Conservation (phyloP, 352 stramenopile species). For the Phytophthora parvispora region DNA sequence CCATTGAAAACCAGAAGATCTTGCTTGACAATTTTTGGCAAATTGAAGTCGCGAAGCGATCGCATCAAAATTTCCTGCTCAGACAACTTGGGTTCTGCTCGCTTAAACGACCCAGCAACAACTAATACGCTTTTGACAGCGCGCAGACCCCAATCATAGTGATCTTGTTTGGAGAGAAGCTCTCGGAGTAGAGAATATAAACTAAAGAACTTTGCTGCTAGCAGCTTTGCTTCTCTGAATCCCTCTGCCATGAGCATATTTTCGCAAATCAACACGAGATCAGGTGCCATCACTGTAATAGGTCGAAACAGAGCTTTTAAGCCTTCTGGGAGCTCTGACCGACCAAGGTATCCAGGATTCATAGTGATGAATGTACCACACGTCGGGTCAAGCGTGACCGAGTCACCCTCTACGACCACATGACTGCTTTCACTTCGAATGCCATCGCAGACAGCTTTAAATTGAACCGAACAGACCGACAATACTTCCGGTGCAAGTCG, state of each 20-base stretch:
- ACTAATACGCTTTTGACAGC: slow-evolving; percentile 97
- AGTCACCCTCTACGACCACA: slow-evolving; percentile 94
- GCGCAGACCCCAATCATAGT: slow-evolving; percentile 97
- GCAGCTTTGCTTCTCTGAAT: slow-evolving; percentile 93
- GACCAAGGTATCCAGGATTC: slow-evolving; percentile 96
- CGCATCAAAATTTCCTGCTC: slow-evolving; percentile 96
- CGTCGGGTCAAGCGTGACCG: slow-evolving; percentile 87
- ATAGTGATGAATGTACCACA: slow-evolving; percentile 98
- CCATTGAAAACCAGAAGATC: slow-evolving; percentile 96
- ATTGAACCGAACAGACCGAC: slow-evolving; percentile 95
- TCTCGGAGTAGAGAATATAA: slow-evolving; percentile 95
- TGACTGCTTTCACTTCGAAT: slow-evolving; percentile 88
- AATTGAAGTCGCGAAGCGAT: slow-evolving; percentile 97
- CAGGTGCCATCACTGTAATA: slow-evolving; percentile 97
- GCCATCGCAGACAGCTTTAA: slow-evolving; percentile 96
- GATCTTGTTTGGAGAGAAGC: slow-evolving; percentile 95
- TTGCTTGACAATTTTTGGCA: slow-evolving; percentile 96
- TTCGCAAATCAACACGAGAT: slow-evolving; percentile 97
- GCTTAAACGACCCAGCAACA: slow-evolving; percentile 95
- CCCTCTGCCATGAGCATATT: slow-evolving; percentile 98
- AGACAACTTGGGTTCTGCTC: slow-evolving; percentile 91
- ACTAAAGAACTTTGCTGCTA: slow-evolving; percentile 97
- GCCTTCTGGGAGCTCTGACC: slow-evolving; percentile 95
- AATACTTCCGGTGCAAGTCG: slow-evolving; percentile 93
- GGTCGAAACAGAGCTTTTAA: slow-evolving; percentile 96